phyloP scores from a whole-genome alignment of 108 stramenopile species.

The Asterionellopsis glacialis region DNA sequence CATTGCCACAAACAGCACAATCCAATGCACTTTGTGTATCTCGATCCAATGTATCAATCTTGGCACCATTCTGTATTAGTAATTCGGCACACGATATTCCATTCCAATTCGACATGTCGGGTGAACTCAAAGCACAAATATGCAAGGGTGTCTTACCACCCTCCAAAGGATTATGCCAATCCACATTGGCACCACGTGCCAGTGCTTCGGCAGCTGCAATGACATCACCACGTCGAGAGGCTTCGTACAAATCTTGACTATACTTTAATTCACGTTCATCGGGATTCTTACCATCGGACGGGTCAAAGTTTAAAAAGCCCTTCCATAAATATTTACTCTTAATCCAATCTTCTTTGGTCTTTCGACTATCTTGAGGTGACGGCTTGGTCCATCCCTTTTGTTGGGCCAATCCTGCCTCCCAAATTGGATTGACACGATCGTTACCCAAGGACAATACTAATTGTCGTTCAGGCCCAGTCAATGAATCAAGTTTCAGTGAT shows the following conservation, averaged over 20 bases:
- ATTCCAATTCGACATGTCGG: constrained; percentile 34
- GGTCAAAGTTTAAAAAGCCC: constrained; percentile 66
- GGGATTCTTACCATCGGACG: constrained; percentile 42
- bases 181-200: constrained; percentile 72
- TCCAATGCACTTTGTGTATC: constrained; percentile 62
- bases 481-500: constrained; percentile 65
- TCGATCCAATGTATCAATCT: constrained; percentile 52
- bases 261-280: constrained; percentile 58
- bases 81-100: constrained; percentile 79
- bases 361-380: constrained; percentile 34
- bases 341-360: constrained; percentile 81
- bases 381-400: constrained; percentile 87
- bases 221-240: constrained; percentile 57
- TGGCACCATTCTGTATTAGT: constrained; percentile 74
- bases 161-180: constrained; percentile 61
- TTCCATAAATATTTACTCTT: constrained; percentile 86
- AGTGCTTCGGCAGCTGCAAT: constrained; percentile 51
- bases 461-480: constrained; percentile 54
- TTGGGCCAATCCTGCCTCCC: constrained; percentile 70
- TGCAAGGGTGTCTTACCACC: constrained; percentile 60
- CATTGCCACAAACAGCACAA: constrained; percentile 58
- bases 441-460: constrained; percentile 68
- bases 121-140: constrained; percentile 45
- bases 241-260: constrained; percentile 57
- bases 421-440: constrained; percentile 68